Percentiles rank a stretch among this genome's conserved stretches.
Evolutionary conservation across 139 green algal species (phyloP).

Genomic region (Tetraselmis chui): DNA sequence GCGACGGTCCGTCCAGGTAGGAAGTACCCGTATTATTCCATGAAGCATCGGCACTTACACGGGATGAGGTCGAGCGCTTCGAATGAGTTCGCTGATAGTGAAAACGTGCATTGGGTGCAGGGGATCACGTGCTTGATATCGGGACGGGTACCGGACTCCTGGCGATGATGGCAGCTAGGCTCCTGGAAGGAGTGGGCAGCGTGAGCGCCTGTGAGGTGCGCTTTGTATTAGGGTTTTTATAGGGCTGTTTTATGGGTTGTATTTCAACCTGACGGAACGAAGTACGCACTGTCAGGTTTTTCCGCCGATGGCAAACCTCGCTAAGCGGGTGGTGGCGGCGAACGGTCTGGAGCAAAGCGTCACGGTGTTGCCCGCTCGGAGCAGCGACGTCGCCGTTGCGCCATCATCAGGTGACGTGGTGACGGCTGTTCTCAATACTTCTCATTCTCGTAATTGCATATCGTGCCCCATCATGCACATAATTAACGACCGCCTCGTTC

Average conservation of each 20-base stretch:
- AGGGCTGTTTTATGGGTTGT: too few species aligned
- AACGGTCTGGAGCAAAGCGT: constrained; percentile 24
- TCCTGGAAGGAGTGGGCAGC: background rate
- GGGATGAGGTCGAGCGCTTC: background rate
- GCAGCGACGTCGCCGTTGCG: constrained; percentile 30
- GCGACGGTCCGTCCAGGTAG: constrained; percentile 8
- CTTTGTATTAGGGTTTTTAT: too few species aligned
- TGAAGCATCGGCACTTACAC: background rate
- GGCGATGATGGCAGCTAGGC: constrained; percentile 39
- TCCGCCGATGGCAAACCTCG: constrained; percentile 42
- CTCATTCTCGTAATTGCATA: too few species aligned
- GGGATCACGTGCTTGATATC: constrained; percentile 38
- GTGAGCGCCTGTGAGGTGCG: constrained; percentile 33
- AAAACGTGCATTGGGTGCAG: too few species aligned
- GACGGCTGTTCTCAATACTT: too few species aligned
- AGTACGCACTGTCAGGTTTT: too few species aligned
- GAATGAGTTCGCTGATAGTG: background rate
- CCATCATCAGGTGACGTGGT: too few species aligned
- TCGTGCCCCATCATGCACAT: too few species aligned
- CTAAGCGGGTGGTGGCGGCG: constrained; percentile 20
- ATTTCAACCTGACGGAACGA: too few species aligned
- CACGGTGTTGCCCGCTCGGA: constrained; percentile 30
- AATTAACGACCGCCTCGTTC: too few species aligned
- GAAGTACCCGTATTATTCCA: background rate
- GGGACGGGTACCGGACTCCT: constrained; percentile 57